Percentiles rank a stretch among this genome's conserved stretches.
Conservation (phyloP, 352 stramenopile genomes). For the Globisporangium lucens region DNA sequence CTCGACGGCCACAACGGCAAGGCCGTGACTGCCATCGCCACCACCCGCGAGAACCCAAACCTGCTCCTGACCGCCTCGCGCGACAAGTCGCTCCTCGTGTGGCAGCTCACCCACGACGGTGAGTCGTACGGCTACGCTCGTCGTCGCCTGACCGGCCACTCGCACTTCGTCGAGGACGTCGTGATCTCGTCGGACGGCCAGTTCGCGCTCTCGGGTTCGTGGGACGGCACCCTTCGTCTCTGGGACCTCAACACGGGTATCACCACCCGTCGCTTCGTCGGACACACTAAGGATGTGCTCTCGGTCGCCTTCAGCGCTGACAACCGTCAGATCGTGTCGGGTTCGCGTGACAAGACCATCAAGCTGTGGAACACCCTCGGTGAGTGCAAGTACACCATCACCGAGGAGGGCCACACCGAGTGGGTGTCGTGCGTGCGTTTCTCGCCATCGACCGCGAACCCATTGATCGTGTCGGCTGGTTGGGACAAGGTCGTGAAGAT, state of each 20-base stretch:
- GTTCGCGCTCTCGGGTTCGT: constrained; percentile 98
- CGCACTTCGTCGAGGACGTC: constrained; percentile 99
- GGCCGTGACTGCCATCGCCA: constrained; percentile 94
- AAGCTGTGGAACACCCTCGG: constrained; percentile 99
- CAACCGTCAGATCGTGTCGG: constrained; percentile 99
- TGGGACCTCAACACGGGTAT: constrained; percentile 99
- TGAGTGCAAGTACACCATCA: constrained; percentile 99
- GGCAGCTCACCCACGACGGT: constrained; percentile 92
- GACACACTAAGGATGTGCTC: constrained; percentile 99
- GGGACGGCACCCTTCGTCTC: constrained; percentile 98
- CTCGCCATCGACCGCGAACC: constrained; percentile 94
- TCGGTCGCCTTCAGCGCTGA: constrained; percentile 98
- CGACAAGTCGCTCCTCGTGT: constrained; percentile 94
- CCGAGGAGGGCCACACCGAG: constrained; percentile 98
- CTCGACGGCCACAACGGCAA: constrained; percentile 89
- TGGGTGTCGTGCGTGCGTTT: constrained; percentile 99
- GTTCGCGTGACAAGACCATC: constrained; percentile 99
- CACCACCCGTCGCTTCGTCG: constrained; percentile 98
- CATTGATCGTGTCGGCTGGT: constrained; percentile 98
- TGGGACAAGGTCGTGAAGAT: constrained; percentile 99
- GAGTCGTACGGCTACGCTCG: constrained; percentile 98
- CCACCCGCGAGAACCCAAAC: constrained; percentile 98
- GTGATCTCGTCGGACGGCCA: constrained; percentile 99
- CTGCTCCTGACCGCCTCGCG: constrained; percentile 97
- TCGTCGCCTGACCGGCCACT: constrained; percentile 97